Evolutionary conservation across 2,329 filamentous ascomycete species (phyloP).

Genomic region (Ophiocordyceps camponoti-floridani): DNA sequence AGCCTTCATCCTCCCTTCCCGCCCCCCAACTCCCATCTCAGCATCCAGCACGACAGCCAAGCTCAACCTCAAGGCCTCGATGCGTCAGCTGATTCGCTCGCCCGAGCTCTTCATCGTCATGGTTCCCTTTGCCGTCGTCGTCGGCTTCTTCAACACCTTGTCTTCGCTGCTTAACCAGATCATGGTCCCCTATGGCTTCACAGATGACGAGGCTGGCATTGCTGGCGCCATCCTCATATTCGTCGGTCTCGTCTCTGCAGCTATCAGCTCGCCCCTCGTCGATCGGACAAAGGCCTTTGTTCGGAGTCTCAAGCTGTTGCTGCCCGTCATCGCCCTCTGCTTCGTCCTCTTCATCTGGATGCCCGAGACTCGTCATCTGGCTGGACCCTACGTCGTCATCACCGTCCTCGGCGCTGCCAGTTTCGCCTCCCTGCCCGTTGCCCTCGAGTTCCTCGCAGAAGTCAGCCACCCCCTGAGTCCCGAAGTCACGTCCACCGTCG

Average conservation of each 20-base stretch:
- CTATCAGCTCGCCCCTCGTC: slow-evolving; percentile 62
- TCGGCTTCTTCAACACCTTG: slow-evolving; percentile 85
- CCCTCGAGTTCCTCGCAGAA: slow-evolving; percentile 74
- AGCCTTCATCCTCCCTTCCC: slow-evolving; percentile 69
- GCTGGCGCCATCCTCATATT: slow-evolving; percentile 79
- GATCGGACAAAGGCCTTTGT: slow-evolving; percentile 74
- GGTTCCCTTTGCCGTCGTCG: slow-evolving; percentile 66
- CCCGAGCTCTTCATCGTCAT: slow-evolving; percentile 66
- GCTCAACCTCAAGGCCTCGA: slow-evolving; percentile 29
- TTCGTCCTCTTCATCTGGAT: slow-evolving; percentile 77
- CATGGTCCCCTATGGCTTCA: slow-evolving; percentile 69
- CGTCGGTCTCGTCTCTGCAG: slow-evolving; percentile 63
- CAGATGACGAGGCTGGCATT: slow-evolving; percentile 71
- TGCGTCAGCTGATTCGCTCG: slow-evolving; percentile 33
- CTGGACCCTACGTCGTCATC: slow-evolving; percentile 57
- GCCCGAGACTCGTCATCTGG: slow-evolving; percentile 36
- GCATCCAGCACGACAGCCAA: slow-evolving; percentile 56
- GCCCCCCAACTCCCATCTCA: slow-evolving; percentile 53
- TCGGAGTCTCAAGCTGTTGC: slow-evolving; percentile 49
- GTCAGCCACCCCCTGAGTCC: slow-evolving; percentile 75
- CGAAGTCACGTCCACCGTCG: slow-evolving; percentile 66
- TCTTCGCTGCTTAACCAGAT: slow-evolving; percentile 84
- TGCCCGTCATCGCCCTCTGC: slow-evolving; percentile 53
- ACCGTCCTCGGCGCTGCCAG: slow-evolving; percentile 60
- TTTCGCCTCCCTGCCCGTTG: slow-evolving; percentile 69